phyloP scores from a whole-genome alignment of 2,329 filamentous ascomycete genomes.

The Calonectria pteridis region DNA sequence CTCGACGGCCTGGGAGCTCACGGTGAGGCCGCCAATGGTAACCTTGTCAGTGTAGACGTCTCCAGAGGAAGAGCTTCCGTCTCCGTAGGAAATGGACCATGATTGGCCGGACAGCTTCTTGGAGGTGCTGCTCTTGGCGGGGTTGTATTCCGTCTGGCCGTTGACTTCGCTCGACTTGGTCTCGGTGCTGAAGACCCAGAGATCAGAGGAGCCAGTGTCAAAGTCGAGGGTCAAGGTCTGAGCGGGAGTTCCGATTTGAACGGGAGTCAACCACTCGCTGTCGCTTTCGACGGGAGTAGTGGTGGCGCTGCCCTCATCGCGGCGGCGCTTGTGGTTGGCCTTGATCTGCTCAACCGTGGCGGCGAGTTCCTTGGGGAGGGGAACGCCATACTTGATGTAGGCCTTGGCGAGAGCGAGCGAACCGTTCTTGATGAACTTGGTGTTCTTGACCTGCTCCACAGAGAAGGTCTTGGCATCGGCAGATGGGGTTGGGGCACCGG shows the following conservation, averaged over 20 bases:
- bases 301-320: conserved; percentile 45
- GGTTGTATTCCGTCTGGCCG: conserved; percentile 55
- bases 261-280: conserved; percentile 54
- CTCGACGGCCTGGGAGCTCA: conserved; percentile 58
- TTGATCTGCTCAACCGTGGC: conserved; percentile 10
- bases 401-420: conserved; percentile 48
- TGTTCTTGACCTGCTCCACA: conserved; percentile 53
- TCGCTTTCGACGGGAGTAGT: conserved; percentile 49
- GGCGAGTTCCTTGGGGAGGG: conserved; percentile 48
- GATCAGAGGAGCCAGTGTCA: conserved; percentile 61
- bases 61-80: conserved; percentile 57
- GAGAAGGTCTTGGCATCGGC: conserved; percentile 35
- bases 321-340: conserved; percentile 30
- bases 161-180: conserved; percentile 48
- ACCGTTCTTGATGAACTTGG: conserved; percentile 50
- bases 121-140: conserved; percentile 54
- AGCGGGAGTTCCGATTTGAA: conserved; percentile 57
- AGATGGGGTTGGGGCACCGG: conserved; percentile 2
- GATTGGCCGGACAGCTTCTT: conserved; percentile 51
- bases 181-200: conserved; percentile 64
- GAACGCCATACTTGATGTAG: conserved; percentile 54
- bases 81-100: conserved; percentile 60
- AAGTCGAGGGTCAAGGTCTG: conserved; percentile 58
- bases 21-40: conserved; percentile 56
- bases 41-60: conserved; percentile 59